Evolutionary conservation across 805 yeast species (phyloP), one percentile per base, ranked within the genome.

Genomic region (Suhomyces tanzawaensis): DNA sequence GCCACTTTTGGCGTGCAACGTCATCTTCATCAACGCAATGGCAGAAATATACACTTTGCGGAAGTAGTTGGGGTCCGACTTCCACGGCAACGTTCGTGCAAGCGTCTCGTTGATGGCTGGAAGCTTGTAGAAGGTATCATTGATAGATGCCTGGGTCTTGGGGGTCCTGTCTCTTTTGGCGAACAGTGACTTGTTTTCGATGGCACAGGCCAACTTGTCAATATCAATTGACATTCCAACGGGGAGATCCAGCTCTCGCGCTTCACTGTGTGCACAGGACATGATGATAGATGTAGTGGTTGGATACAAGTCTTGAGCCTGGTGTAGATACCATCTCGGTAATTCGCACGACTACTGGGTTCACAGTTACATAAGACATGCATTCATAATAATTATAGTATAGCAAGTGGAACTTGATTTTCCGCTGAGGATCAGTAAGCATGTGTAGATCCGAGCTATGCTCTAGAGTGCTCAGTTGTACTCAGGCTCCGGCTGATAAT

Each of bases 111-210:
- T 39, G n/a, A 41, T 41, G 15, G 44, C 46, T 11, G 48, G 48
- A 12, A 39, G 25, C 19, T 24, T 14, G 18, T 39, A 34, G 8
- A 39, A 27, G 6, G 39, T 13, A 12, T 39, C 38, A 14, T 34
- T 29, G 15, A 77, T 76, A 47, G 95, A 89, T 53, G 84, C 89
- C 12, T 79, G 86, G 27, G 97, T 97, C 3, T 90, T 91, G 58
- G 67, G 26, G 14, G 13, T 14, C 26, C 19, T 28, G 16, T 30
- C 18, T 12, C 19, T 19, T 18, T n/a, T 19, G 4, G 28, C 29
- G 12, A 33, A 19, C 7, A 24, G 11, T 9, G 11, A 6, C 6
- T 32, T 23, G 9, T 12, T 13, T 3, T 29, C 37, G 9, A 26
- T 28, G 9, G 34, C 38, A 7, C 13, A 32, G 7, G 25, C 31